Evolutionary conservation across 176 grass and related monocot species (phyloP), one percentile per base, ranked within the genome.

Genomic region (Triticum timopheevii): DNA sequence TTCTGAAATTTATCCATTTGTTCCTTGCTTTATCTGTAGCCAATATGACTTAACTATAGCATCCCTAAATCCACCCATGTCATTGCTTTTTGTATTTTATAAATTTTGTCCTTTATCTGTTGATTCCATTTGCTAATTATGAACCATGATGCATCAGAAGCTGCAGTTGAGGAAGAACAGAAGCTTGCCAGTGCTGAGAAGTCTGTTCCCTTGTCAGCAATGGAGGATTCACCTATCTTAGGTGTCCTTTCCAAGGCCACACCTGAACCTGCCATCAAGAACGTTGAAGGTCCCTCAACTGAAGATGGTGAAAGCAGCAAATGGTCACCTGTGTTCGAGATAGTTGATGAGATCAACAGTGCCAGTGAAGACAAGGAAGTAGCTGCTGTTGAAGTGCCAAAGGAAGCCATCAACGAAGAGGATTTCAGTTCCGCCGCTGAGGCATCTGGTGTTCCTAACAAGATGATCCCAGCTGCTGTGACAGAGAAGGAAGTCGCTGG

Each of bases 201-300:
- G 23, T 62, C 68, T 76, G 20, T 10, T 86, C 13, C 44, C 36
- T 49, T 90, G 73, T 23, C 71, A 61, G 20, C 15, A 30, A 71
- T 88, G 52, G 80, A 67, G 15, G 86, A 91, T 83, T 92, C 92
- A 38, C 90, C 90, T 25, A 97, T 93, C 69, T n/a, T 85, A 4
- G 88, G 93, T 20, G 49, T 87, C 15, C 19, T 92, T 82, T 86
- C 85, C 23, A 84, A 92, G 65, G 74, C 0, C 10, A 80, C 38
- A 77, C 20, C 75, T 66, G 89, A 68, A 52, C 56, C 72, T 72
- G 65, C 39, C 27, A 66, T 65, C 27, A 75, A 78, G 39, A 86
- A 77, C 13, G 56, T 25, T 36, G 71, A 65, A 79, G 73, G 73
- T 79, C 28, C 3, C 62, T 61, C 58, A 16, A 24, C 25, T 78